Evolutionary conservation across 257 asterid species (phyloP).

Genomic region (Nicotiana sylvestris): DNA sequence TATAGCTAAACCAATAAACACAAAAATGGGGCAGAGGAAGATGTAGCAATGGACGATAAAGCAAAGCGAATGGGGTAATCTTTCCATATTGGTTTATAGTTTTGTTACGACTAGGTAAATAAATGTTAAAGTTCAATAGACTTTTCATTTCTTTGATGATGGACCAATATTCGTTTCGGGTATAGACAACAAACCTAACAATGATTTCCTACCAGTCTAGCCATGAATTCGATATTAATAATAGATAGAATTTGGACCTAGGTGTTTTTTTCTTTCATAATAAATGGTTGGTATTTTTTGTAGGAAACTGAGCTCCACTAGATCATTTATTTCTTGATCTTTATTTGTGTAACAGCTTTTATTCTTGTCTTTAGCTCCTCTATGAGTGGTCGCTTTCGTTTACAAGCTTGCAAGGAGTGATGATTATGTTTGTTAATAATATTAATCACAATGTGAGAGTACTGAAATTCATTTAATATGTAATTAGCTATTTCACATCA

Average conservation of each 20-base stretch:
- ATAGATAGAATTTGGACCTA: not conserved
- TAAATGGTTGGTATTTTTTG: not conserved
- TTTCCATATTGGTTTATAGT: too few relatives aligned
- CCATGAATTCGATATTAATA: not conserved
- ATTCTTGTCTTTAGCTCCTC: not conserved
- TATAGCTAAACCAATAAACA: too few relatives aligned
- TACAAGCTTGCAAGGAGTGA: not conserved
- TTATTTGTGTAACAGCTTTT: constrained; percentile 1
- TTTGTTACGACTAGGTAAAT: too few relatives aligned
- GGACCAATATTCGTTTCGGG: not conserved
- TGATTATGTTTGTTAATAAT: not conserved
- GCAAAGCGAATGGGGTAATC: too few relatives aligned
- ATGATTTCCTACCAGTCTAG: not conserved
- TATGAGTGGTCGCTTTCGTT: not conserved
- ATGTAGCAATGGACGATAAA: too few relatives aligned
- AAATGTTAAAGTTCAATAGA: not conserved
- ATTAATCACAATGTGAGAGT: not conserved
- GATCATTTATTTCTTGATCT: not conserved
- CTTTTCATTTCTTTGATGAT: not conserved
- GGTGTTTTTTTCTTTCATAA: not conserved
- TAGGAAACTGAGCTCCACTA: not conserved
- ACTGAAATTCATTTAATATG: not conserved
- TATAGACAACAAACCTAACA: not conserved
- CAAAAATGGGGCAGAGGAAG: too few relatives aligned
- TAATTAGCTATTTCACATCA: too few relatives aligned